phyloP scores from a whole-genome alignment of 257 asterid species.

The Nicotiana sylvestris region DNA sequence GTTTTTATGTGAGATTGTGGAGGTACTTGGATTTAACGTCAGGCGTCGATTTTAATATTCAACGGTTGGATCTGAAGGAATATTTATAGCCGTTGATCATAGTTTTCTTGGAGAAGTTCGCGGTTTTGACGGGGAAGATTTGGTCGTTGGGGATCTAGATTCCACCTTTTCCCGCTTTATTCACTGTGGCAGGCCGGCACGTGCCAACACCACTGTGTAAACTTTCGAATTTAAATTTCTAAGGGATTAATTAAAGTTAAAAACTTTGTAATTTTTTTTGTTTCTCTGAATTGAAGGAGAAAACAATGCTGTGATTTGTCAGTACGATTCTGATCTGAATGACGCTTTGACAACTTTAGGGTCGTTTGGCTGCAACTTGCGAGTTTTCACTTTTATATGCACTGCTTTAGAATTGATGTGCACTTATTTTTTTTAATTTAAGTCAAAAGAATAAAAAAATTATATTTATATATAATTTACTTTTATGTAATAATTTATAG shows the following conservation, averaged over 20 bases:
- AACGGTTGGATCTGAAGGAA: conserved; percentile 6
- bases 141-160: conserved; percentile 38
- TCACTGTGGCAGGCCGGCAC: conserved; percentile 17
- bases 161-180: conserved; percentile 21
- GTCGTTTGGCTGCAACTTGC: no score
- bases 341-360: background rate
- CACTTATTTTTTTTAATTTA: no score
- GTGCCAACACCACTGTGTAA: conserved; percentile 17
- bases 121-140: conserved; percentile 27
- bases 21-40: conserved; percentile 27
- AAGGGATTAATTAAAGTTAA: no score
- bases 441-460: no score
- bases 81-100: conserved; percentile 31
- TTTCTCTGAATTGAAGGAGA: background rate
- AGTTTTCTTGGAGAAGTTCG: conserved; percentile 24
- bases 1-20: conserved; percentile 24
- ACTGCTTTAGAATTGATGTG: no score
- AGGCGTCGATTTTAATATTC: conserved; percentile 29
- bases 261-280: no score
- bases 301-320: background rate
- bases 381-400: no score
- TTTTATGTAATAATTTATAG: no score
- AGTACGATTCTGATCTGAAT: background rate
- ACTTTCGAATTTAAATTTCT: background rate
- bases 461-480: no score